Percentiles rank a stretch among this genome's conserved stretches.
These are phyloP conservation scores for Fusarium sp. DNA, from an alignment of 2,329 filamentous ascomycete genomes.

Conservation along the genomic window DNA sequence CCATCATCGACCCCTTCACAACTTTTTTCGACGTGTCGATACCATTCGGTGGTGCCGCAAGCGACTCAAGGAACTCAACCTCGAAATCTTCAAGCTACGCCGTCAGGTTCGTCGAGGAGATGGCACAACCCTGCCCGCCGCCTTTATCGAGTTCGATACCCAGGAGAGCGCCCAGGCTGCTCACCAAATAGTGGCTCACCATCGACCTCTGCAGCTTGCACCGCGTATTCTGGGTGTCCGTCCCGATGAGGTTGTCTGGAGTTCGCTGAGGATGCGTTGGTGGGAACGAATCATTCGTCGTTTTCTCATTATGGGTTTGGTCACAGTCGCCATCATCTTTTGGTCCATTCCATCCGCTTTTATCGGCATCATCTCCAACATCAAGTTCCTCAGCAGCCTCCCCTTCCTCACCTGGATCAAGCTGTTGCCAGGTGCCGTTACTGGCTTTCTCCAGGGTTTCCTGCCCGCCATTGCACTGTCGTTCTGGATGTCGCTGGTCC, in stretches of 20 bases:
- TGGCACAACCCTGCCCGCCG: conserved; percentile 72
- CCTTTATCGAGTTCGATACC: conserved; percentile 88
- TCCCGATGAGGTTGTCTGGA: conserved; percentile 87
- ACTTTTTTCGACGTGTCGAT: conserved; percentile 88
- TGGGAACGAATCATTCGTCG: conserved; percentile 81
- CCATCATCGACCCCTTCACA: conserved; percentile 70
- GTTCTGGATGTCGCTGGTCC: conserved; percentile 85
- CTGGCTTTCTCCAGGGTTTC: conserved; percentile 84
- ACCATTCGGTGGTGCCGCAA: conserved; percentile 88
- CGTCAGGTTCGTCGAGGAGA: conserved; percentile 76
- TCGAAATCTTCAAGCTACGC: conserved; percentile 67
- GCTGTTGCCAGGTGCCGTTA: conserved; percentile 71
- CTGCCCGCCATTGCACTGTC: conserved; percentile 80
- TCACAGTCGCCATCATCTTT: conserved; percentile 82
- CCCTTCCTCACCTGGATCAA: conserved; percentile 79
- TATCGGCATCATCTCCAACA: conserved; percentile 86
- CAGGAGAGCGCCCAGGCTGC: conserved; percentile 87
- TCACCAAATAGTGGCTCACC: conserved; percentile 85
- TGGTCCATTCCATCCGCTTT: conserved; percentile 79
- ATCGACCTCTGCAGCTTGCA: conserved; percentile 85
- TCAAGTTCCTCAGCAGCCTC: conserved; percentile 69
- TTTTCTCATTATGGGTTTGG: conserved; percentile 72
- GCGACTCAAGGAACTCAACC: conserved; percentile 51
- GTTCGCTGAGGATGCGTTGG: conserved; percentile 82
- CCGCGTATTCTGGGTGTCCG: conserved; percentile 84